phyloP scores from a whole-genome alignment of 768 basidiomycete species.

The Tricholoma matsutake region DNA sequence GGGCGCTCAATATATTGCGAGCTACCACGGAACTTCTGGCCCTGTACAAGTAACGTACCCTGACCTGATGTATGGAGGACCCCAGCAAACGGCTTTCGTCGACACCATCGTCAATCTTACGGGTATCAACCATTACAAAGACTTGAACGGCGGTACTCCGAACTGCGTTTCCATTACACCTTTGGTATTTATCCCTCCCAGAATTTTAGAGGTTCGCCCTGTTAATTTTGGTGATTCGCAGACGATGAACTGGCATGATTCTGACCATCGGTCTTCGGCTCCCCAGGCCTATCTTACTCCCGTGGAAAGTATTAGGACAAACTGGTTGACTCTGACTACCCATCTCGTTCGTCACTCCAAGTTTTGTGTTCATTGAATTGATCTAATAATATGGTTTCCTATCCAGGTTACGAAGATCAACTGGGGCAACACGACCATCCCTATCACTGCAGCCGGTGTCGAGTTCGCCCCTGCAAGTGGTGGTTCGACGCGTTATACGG shows the following conservation, averaged over 20 bases:
- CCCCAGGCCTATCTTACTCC: constrained; percentile 54
- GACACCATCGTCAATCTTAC: constrained; percentile 44
- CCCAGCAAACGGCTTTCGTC: constrained; percentile 49
- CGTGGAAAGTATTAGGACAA: constrained; percentile 42
- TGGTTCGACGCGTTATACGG: constrained; percentile 36
- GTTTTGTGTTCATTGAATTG: neutral
- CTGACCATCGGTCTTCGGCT: constrained; percentile 53
- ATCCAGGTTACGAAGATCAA: constrained; percentile 43
- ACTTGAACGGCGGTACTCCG: constrained; percentile 53
- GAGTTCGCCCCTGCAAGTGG: constrained; percentile 41
- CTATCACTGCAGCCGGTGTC: constrained; percentile 43
- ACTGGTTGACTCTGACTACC: constrained; percentile 46
- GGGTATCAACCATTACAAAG: constrained; percentile 44
- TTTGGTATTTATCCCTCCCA: constrained; percentile 28
- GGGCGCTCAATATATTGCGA: constrained; percentile 43
- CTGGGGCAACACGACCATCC: constrained; percentile 32
- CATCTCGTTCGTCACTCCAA: constrained; percentile 29
- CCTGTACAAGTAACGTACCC: constrained; percentile 54
- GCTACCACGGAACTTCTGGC: constrained; percentile 50
- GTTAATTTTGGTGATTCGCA: constrained; percentile 11
- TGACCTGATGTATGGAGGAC: constrained; percentile 53
- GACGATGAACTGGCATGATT: constrained; percentile 46
- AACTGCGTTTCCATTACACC: constrained; percentile 58
- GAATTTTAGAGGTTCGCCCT: neutral
- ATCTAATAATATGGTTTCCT: neutral